These are phyloP conservation scores for Diophrys appendiculata DNA, from an alignment of 73 alveolate genomes.

Conservation along the genomic window DNA sequence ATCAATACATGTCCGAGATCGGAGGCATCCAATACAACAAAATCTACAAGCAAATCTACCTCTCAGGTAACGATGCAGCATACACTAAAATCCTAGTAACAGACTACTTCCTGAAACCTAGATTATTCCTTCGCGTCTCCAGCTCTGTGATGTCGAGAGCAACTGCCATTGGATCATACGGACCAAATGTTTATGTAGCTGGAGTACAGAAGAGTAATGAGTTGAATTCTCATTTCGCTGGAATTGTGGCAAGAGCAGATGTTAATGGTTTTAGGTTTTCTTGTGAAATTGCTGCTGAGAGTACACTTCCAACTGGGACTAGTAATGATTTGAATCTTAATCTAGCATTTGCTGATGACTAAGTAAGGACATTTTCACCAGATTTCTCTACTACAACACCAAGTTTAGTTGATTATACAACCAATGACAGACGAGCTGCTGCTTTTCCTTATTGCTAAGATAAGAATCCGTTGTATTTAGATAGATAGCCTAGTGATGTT, in stretches of 20 bases:
- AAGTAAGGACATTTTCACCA: neutral
- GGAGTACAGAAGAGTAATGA: neutral
- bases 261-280: neutral
- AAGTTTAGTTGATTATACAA: neutral
- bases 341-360: neutral
- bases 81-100: too few species aligned
- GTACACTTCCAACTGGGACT: neutral
- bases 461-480: neutral
- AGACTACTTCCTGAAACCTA: too few species aligned
- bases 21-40: too few species aligned
- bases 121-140: too few species aligned
- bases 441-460: neutral
- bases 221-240: neutral
- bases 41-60: too few species aligned
- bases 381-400: neutral
- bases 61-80: too few species aligned
- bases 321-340: neutral
- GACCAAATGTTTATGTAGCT: too few species aligned
- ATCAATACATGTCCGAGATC: too few species aligned
- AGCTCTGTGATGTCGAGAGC: too few species aligned
- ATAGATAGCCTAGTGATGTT: neutral
- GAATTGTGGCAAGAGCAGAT: neutral
- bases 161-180: too few species aligned
- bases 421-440: neutral
- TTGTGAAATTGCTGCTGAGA: neutral